phyloP scores from a whole-genome alignment of 139 green algal species.

The Chlorella sp. region DNA sequence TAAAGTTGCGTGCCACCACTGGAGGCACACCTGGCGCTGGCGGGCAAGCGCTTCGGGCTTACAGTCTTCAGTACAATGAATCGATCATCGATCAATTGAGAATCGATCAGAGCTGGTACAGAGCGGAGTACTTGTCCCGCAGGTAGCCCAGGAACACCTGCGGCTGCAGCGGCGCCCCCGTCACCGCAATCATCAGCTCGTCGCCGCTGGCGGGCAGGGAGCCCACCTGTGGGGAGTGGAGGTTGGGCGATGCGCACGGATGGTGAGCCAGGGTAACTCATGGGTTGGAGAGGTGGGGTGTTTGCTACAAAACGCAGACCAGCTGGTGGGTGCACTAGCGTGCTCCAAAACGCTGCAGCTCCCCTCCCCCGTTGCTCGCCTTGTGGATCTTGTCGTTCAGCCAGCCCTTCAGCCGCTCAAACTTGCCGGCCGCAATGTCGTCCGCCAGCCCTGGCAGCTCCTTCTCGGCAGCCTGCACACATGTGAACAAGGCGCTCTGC shows the following conservation, averaged over 20 bases:
- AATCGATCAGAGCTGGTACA: conserved; percentile 72
- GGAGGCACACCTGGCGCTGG: background rate
- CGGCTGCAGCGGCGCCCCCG: conserved; percentile 78
- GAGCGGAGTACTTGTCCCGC: conserved; percentile 79
- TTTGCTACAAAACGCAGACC: no score
- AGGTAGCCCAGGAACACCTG: conserved; percentile 81
- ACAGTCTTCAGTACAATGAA: no score
- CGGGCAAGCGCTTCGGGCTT: no score
- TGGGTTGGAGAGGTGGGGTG: no score
- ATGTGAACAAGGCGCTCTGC: no score
- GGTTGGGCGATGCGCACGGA: background rate
- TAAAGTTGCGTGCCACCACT: background rate
- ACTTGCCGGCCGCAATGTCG: conserved; percentile 79
- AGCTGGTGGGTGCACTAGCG: no score
- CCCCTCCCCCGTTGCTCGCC: background rate
- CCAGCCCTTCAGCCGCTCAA: conserved; percentile 79
- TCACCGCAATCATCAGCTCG: conserved; percentile 82
- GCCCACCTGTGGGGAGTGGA: conserved; percentile 48
- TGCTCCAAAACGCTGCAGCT: no score
- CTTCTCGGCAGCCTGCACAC: conserved; percentile 49
- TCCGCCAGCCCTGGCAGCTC: conserved; percentile 75
- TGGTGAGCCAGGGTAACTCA: no score
- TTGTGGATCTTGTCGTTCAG: conserved; percentile 86
- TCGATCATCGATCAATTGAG: no score
- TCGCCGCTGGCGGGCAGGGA: conserved; percentile 80